A percentile compares a stretch with the other conserved stretches of the same genome.
phyloP scores from a whole-genome alignment of 306 rosid species.

The Leucaena leucocephala region DNA sequence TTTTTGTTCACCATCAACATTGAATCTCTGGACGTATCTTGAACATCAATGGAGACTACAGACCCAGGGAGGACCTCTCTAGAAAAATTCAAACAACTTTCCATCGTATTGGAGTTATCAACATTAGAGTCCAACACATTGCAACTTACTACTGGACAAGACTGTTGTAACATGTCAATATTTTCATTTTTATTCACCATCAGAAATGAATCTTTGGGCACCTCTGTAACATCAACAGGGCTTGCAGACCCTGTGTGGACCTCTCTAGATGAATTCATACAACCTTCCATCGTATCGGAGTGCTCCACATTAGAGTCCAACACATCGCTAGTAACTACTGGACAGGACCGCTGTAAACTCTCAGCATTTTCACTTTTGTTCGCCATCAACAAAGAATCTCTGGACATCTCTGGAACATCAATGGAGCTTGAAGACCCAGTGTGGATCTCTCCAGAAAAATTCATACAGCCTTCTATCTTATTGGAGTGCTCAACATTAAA shows the following conservation, averaged over 20 bases:
- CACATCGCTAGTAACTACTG: slow-evolving; percentile 35
- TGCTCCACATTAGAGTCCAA: slow-evolving; percentile 43
- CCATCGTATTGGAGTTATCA: slow-evolving; percentile 31
- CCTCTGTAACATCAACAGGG: slow-evolving; percentile 39
- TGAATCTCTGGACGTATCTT: slow-evolving; percentile 37
- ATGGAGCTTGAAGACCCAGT: slow-evolving; percentile 37
- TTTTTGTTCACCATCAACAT: slow-evolving; percentile 43
- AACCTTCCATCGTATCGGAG: slow-evolving; percentile 31
- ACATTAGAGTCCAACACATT: slow-evolving; percentile 40
- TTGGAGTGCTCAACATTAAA: slow-evolving; percentile 34
- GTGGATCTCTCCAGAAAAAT: slow-evolving; percentile 24
- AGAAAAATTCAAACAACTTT: slow-evolving; percentile 31
- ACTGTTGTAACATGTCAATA: slow-evolving; percentile 42
- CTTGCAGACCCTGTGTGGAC: slow-evolving; percentile 37
- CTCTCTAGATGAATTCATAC: slow-evolving; percentile 30
- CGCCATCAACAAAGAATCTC: slow-evolving; percentile 43
- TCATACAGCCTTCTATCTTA: slow-evolving; percentile 36
- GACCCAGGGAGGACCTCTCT: slow-evolving; percentile 33
- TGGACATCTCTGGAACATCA: slow-evolving; percentile 39
- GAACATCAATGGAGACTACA: slow-evolving; percentile 39
- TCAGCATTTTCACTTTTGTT: slow-evolving; percentile 45
- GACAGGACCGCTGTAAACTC: slow-evolving; percentile 44
- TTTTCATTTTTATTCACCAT: slow-evolving; percentile 44
- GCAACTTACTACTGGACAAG: slow-evolving; percentile 42
- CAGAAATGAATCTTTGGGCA: slow-evolving; percentile 38